Conservation (phyloP, 345 rosid species). For the Salix exigua region DNA sequence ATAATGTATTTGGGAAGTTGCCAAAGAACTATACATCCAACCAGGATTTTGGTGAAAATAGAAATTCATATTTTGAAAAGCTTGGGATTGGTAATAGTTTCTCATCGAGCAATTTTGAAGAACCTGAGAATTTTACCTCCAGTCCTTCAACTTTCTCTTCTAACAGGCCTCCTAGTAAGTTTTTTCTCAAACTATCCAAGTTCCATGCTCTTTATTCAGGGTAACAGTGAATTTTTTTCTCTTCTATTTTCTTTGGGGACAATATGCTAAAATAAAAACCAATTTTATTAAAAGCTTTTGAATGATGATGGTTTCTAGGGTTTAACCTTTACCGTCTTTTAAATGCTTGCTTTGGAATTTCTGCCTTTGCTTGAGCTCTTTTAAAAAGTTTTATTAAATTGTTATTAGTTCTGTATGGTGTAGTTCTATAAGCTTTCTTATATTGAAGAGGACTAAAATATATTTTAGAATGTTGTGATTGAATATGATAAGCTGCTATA, state of each 20-base stretch:
- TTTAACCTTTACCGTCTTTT: too few relatives aligned
- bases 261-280: neutral
- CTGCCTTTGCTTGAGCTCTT: neutral
- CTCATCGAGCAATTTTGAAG: conserved; percentile 44
- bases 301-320: too few relatives aligned
- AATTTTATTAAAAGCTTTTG: too few relatives aligned
- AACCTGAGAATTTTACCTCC: conserved; percentile 33
- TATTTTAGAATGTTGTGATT: neutral
- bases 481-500: too few relatives aligned
- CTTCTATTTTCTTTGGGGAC: neutral
- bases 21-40: conserved; percentile 31
- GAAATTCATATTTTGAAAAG: conserved; percentile 39
- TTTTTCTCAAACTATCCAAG: neutral
- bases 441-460: neutral
- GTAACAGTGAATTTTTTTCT: neutral
- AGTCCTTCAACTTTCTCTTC: conserved; percentile 36
- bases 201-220: neutral
- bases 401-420: too few relatives aligned
- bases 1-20: conserved; percentile 35
- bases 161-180: conserved; percentile 61
- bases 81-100: conserved; percentile 46
- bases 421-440: too few relatives aligned
- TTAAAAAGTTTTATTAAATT: too few relatives aligned
- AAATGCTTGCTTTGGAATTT: neutral
- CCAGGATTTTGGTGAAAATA: conserved; percentile 41